Percentiles rank a stretch among this genome's conserved stretches.
These are phyloP conservation scores for Pseudocercospora eumusae DNA, from an alignment of 2,329 filamentous ascomycete genomes.

Conservation along the genomic window DNA sequence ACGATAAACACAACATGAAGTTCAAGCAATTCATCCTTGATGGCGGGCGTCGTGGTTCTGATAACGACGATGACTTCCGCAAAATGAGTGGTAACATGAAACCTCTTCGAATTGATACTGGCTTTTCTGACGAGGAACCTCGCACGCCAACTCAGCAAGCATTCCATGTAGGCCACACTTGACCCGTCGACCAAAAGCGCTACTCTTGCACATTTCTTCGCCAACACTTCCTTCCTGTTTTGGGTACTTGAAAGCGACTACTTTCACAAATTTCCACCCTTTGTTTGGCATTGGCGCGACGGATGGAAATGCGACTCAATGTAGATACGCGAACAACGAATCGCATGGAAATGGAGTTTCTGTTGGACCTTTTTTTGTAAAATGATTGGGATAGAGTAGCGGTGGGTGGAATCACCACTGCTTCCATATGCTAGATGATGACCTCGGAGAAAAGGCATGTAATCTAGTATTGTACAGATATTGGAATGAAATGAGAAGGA, in stretches of 20 bases:
- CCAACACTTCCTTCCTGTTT: neutral
- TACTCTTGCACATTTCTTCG: neutral
- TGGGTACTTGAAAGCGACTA: neutral
- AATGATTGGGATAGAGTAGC: neutral
- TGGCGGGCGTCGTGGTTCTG: conserved; percentile 14
- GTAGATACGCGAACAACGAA: conserved; percentile 12
- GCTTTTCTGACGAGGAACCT: conserved; percentile 26
- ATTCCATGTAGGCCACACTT: conserved; percentile 10
- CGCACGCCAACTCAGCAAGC: conserved; percentile 29
- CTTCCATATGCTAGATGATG: neutral
- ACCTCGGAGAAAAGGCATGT: neutral
- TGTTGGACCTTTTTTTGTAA: neutral
- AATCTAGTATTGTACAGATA: conserved; percentile 1
- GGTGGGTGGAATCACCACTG: neutral
- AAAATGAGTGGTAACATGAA: conserved; percentile 20
- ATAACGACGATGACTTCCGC: conserved; percentile 12
- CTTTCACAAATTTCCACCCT: neutral
- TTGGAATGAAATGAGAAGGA: conserved; percentile 1
- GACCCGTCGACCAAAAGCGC: neutral
- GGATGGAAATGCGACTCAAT: neutral
- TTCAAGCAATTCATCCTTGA: conserved; percentile 37
- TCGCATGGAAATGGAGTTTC: neutral
- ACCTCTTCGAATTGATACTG: conserved; percentile 22
- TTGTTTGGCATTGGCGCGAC: neutral
- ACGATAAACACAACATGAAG: conserved; percentile 27